Percentiles rank a stretch among this genome's conserved stretches.
Conservation (phyloP, 2,329 filamentous ascomycete genomes). For the Cladosporium sp. region DNA sequence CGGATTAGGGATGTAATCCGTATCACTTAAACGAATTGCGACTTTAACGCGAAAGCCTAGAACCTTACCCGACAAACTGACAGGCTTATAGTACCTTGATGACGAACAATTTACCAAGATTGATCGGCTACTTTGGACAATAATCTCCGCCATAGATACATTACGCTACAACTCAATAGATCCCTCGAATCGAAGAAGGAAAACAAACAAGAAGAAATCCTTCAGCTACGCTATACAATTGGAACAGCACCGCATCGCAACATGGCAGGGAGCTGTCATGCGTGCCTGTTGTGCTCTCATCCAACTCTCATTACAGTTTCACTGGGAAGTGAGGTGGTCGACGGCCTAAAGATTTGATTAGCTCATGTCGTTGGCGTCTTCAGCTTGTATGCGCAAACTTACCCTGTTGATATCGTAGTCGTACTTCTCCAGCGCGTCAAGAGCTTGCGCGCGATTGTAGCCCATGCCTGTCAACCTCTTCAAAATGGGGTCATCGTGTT, state of each 20-base stretch:
- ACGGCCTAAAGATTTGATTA: constrained; percentile 20
- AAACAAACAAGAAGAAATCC: not conserved
- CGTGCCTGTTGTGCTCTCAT: not conserved
- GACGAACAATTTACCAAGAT: not conserved
- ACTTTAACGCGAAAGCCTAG: not conserved
- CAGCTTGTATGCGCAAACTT: constrained; percentile 40
- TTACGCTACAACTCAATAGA: constrained; percentile 14
- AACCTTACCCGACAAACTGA: not conserved
- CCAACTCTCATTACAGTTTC: not conserved
- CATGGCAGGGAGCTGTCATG: not conserved
- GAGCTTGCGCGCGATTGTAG: constrained; percentile 70
- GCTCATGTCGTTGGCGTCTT: not conserved
- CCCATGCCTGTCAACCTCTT: constrained; percentile 91
- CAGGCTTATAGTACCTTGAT: not conserved
- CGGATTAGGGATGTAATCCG: not conserved
- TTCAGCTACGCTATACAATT: constrained; percentile 7
- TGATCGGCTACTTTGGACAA: not conserved
- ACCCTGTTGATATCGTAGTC: constrained; percentile 97
- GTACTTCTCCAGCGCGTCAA: constrained; percentile 85
- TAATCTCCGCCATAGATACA: not conserved
- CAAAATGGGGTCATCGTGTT: constrained; percentile 87
- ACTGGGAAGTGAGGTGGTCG: constrained; percentile 25
- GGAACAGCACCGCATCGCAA: not conserved
- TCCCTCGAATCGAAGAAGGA: not conserved
- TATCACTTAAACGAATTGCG: not conserved